phyloP scores from a whole-genome alignment of 495 filamentous ascomycete genomes.

The Neurospora sp. region DNA sequence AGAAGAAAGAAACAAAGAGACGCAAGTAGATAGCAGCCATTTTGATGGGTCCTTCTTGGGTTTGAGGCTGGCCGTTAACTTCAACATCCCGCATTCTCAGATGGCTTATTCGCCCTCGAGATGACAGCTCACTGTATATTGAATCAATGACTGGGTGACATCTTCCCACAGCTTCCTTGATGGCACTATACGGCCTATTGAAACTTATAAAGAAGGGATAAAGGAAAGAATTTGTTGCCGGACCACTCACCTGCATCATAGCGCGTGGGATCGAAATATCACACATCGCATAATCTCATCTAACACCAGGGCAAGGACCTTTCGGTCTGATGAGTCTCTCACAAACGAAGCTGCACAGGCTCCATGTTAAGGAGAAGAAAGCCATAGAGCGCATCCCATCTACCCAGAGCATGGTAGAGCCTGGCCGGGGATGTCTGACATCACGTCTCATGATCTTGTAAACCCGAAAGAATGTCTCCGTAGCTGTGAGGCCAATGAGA shows the following conservation, averaged over 20 bases:
- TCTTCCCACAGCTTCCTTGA: background rate
- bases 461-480: background rate
- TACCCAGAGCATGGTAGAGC: background rate
- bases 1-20: background rate
- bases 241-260: background rate
- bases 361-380: background rate
- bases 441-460: background rate
- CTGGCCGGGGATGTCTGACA: background rate
- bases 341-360: background rate
- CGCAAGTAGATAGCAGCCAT: background rate
- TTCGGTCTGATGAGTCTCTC: background rate
- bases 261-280: background rate
- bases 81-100: background rate
- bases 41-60: background rate
- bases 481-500: background rate
- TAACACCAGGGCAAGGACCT: background rate
- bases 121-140: background rate
- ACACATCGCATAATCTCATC: background rate
- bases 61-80: background rate
- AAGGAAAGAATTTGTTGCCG: too few species aligned
- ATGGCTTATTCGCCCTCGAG: background rate
- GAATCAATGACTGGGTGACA: background rate
- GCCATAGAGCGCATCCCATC: background rate
- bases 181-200: background rate
- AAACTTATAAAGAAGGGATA: background rate